Percentiles rank a stretch among this genome's conserved stretches.
Evolutionary conservation across 208 protist genomes (phyloP).

Genomic region (Acanthamoeba healyi): DNA sequence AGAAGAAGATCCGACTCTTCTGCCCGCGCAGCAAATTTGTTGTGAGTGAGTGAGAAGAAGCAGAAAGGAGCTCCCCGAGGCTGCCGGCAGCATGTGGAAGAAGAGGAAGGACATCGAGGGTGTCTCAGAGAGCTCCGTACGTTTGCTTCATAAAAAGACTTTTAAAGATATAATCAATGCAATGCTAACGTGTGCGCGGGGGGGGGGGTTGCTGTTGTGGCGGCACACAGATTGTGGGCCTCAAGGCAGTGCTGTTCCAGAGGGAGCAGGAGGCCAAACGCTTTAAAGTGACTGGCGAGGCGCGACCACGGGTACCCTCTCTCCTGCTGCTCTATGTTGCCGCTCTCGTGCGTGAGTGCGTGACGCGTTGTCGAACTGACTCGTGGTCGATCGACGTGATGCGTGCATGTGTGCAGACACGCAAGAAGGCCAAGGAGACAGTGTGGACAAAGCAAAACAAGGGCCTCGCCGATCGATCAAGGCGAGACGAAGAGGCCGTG

Average conservation of each 20-base stretch:
- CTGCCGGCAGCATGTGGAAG: conserved; percentile 30
- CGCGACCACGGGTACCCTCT: background rate
- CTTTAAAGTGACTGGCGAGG: conserved; percentile 37
- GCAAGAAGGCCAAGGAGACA: conserved; percentile 53
- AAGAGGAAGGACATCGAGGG: conserved; percentile 73
- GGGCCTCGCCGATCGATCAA: background rate
- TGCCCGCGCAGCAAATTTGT: no score
- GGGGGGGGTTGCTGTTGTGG: no score
- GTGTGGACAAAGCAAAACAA: conserved; percentile 67
- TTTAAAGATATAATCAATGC: no score
- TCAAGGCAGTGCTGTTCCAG: conserved; percentile 68
- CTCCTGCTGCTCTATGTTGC: background rate
- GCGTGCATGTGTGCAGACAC: background rate
- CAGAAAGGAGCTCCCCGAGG: background rate
- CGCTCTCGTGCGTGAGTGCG: no score
- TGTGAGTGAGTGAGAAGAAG: no score
- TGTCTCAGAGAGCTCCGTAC: conserved; percentile 50
- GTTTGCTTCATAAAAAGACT: background rate
- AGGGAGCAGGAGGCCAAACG: conserved; percentile 55
- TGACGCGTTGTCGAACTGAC: no score
- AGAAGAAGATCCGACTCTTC: no score
- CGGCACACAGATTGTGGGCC: conserved; percentile 39
- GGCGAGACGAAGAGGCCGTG: conserved; percentile 12
- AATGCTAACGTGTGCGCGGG: no score
- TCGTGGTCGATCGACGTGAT: no score